Conservation (phyloP, 192 early-diverging fungal genomes). For the Coemansia sp. region DNA sequence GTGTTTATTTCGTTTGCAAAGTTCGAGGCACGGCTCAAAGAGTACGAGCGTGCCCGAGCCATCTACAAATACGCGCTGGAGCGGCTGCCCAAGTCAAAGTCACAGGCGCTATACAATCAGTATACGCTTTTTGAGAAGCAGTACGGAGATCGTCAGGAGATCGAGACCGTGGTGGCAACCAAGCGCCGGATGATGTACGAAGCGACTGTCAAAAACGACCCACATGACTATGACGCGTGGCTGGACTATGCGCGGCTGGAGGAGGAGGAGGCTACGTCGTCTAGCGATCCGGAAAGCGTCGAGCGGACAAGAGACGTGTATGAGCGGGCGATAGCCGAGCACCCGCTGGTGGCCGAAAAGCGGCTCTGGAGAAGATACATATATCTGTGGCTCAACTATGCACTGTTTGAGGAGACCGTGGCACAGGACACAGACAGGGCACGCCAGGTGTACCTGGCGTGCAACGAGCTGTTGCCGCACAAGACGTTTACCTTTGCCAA, state of each 20-base stretch:
- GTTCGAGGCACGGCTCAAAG: constrained; percentile 88
- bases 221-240: constrained; percentile 98
- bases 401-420: constrained; percentile 90
- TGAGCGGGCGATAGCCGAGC: constrained; percentile 90
- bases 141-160: constrained; percentile 81
- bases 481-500: constrained; percentile 96
- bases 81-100: constrained; percentile 77
- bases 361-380: constrained; percentile 96
- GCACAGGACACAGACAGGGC: constrained; percentile 81
- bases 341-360: constrained; percentile 86
- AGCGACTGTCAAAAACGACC: constrained; percentile 65
- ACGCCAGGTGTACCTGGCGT: constrained; percentile 79
- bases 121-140: constrained; percentile 98
- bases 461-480: constrained; percentile 88
- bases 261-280: constrained; percentile 56
- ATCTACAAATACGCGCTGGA: constrained; percentile 96
- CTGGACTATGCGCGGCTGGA: constrained; percentile 94
- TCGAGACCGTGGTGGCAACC: constrained; percentile 87
- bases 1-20: constrained; percentile 96
- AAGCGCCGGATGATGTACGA: constrained; percentile 94
- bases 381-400: constrained; percentile 98
- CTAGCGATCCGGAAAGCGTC: constrained; percentile 33
- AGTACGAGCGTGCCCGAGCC: constrained; percentile 88
- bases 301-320: constrained; percentile 90
- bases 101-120: constrained; percentile 88